Evolutionary conservation across 331 rosid genomes (phyloP), one percentile per base, ranked within the genome.

Genomic region (Pyracantha coccinea): DNA sequence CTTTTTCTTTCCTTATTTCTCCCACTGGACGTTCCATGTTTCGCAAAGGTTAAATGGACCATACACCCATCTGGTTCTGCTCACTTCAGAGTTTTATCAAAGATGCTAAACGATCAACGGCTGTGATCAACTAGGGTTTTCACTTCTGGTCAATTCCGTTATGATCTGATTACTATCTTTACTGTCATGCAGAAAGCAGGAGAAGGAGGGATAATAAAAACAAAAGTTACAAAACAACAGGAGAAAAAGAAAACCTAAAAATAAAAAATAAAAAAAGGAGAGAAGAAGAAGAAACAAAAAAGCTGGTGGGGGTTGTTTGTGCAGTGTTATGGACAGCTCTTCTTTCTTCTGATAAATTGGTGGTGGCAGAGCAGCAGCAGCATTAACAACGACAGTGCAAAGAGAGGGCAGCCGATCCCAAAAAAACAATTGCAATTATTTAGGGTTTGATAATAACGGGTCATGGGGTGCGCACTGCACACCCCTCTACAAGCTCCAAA

Each of bases 371-470:
- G 70, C 29, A 44, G 55, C 54, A 15, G 54, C 55, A 50, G 69
- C 82, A 82, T 78, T 38, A 66, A 83, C 83, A 79, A 24, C 11
- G 81, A 83, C 81, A 79, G 76, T 71, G 83, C 86, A 67, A 77
- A 67, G 69, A 64, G 72, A 66, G 69, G 69, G 72, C 83, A 79
- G 86, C 83, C 76, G 83, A 83, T 83, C 86, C 86, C 86, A 75
- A 55, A 79, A 83, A 76, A 79, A 78, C 74, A 69, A 75, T 83
- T 65, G 75, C 75, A 64, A 62, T 31, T 17, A 17, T 64, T 19
- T 29, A 64, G 68, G 66, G 32, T 19, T 16, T 28, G 54, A 65
- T 27, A 52, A 66, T 38, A 64, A 19, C 17, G 24, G 44, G 45
- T 64, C 68, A 17, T 29, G 33, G 64, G 64, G 64, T 58, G 64